Evolutionary conservation across 805 yeast species (phyloP).

Genomic region (Ogataea parapolymorpha): DNA sequence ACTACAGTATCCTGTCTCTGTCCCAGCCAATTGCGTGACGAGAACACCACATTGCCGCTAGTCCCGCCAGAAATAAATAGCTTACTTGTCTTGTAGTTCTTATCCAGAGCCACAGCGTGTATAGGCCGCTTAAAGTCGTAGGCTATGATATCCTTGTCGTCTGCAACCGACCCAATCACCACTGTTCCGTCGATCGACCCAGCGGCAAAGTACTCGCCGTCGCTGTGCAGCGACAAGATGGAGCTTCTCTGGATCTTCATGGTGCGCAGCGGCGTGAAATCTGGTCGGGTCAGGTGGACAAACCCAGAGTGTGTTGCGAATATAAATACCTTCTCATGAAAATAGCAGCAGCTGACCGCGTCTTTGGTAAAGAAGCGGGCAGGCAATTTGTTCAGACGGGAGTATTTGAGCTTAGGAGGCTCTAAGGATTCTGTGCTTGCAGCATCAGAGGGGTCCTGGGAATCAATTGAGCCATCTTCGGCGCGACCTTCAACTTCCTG

Average conservation of each 20-base stretch:
- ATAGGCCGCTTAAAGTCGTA: conserved; percentile 85
- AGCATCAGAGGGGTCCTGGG: background rate
- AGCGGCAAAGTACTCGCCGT: conserved; percentile 73
- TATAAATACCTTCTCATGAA: conserved; percentile 58
- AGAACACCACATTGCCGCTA: conserved; percentile 73
- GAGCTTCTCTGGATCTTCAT: conserved; percentile 85
- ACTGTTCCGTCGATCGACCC: conserved; percentile 95
- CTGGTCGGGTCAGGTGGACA: conserved; percentile 61
- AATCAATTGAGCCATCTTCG: background rate
- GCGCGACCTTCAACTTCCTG: background rate
- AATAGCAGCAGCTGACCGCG: conserved; percentile 68
- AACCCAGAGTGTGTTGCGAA: conserved; percentile 92
- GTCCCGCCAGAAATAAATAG: conserved; percentile 86
- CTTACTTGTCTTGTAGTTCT: conserved; percentile 56
- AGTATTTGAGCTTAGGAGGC: conserved; percentile 74
- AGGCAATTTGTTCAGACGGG: conserved; percentile 67
- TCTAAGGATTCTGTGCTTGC: conserved; percentile 30
- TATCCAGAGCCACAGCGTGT: conserved; percentile 80
- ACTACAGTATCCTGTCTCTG: conserved; percentile 66
- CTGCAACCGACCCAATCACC: conserved; percentile 67
- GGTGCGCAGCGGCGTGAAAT: conserved; percentile 61
- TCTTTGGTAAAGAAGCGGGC: conserved; percentile 68
- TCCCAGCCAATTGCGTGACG: conserved; percentile 85
- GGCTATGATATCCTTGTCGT: conserved; percentile 62
- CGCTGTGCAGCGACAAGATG: conserved; percentile 66